A percentile compares a stretch with the other conserved stretches of the same genome.
These are phyloP conservation scores for Aureoboletus auriporus DNA, from an alignment of 768 basidiomycete species.

Conservation along the genomic window DNA sequence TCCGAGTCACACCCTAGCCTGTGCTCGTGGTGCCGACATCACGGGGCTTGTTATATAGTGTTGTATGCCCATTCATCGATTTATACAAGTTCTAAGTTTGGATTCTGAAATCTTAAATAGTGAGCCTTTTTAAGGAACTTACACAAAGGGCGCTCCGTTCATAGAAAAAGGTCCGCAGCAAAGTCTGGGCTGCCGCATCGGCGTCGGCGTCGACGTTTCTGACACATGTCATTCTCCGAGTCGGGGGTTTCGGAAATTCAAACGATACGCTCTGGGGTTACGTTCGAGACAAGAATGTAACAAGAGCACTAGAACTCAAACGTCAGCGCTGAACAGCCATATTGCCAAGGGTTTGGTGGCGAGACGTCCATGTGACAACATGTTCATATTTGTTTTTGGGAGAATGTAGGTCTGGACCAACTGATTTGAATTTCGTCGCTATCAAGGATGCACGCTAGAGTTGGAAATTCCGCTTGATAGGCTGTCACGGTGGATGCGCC, in stretches of 20 bases:
- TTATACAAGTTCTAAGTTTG: too few relatives aligned
- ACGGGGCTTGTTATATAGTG: too few relatives aligned
- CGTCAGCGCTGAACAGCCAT: too few relatives aligned
- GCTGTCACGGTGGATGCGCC: too few relatives aligned
- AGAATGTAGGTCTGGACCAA: slow-evolving; percentile 4
- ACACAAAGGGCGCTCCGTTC: slow-evolving; percentile 9
- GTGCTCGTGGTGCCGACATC: too few relatives aligned
- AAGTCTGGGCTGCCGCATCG: slow-evolving; percentile 5
- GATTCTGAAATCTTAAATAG: background rate
- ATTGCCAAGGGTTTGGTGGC: background rate
- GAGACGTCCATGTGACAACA: too few relatives aligned
- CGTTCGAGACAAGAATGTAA: background rate
- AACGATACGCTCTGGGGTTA: background rate
- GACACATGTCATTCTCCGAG: background rate
- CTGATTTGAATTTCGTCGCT: slow-evolving; percentile 5
- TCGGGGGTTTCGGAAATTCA: background rate
- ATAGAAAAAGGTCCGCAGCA: slow-evolving; percentile 5
- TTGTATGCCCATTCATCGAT: background rate
- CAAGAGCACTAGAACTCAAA: too few relatives aligned
- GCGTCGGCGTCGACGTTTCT: background rate
- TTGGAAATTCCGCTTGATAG: too few relatives aligned
- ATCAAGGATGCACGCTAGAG: background rate
- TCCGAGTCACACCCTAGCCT: background rate
- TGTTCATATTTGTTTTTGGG: background rate
- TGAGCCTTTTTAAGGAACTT: background rate